These are phyloP conservation scores for Chlorella sp. DNA, from an alignment of 139 green algal genomes.

Conservation along the genomic window DNA sequence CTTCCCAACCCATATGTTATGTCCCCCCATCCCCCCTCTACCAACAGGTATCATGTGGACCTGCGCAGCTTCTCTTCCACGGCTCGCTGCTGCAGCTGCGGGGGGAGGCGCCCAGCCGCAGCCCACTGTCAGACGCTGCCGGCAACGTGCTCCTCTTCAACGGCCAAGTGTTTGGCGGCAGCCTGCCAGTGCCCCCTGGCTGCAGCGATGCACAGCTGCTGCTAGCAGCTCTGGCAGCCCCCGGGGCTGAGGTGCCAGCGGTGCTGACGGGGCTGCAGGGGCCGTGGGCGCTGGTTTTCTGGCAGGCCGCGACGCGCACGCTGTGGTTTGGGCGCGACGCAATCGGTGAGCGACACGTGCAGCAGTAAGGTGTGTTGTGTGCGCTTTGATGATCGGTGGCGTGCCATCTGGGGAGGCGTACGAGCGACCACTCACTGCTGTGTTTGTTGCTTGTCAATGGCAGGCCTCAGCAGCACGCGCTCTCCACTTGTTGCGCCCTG, in stretches of 20 bases:
- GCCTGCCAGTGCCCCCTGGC: slow-evolving; percentile 50
- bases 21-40: not conserved
- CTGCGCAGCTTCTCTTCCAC: slow-evolving; percentile 1
- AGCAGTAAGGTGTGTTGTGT: not conserved
- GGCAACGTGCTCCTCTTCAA: slow-evolving; percentile 81
- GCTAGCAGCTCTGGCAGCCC: slow-evolving; percentile 45
- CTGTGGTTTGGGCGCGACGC: slow-evolving; percentile 84
- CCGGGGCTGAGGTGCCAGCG: not conserved
- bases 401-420: not conserved
- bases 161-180: slow-evolving; percentile 74
- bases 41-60: not conserved
- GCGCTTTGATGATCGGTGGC: too few species aligned
- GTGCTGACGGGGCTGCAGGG: slow-evolving; percentile 68
- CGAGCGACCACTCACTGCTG: not conserved
- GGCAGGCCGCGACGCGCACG: slow-evolving; percentile 55
- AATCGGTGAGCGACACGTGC: slow-evolving; percentile 53
- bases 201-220: slow-evolving; percentile 65
- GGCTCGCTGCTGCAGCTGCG: slow-evolving; percentile 82
- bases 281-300: slow-evolving; percentile 87
- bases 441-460: not conserved
- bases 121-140: slow-evolving; percentile 29
- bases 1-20: not conserved
- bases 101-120: slow-evolving; percentile 21
- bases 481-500: not conserved
- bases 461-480: not conserved